Evolutionary conservation across 75 land plant genomes (phyloP).

Genomic region (Picea glauca): DNA sequence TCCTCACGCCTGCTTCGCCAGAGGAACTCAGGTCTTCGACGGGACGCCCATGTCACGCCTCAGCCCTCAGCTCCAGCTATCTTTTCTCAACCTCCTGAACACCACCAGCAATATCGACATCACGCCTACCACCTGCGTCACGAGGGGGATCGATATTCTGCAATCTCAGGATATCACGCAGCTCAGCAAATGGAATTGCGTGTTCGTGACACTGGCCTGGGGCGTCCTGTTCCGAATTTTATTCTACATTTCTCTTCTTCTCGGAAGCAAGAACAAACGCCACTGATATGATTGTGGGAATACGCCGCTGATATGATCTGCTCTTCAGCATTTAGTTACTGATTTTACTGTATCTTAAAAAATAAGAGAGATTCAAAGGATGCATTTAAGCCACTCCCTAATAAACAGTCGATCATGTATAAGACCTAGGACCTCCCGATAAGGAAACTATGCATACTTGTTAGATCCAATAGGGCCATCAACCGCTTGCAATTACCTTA

Average conservation of each 20-base stretch:
- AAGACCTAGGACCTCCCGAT: too few relatives aligned
- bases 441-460: too few relatives aligned
- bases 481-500: too few relatives aligned
- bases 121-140: slow-evolving; percentile 38
- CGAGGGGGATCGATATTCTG: slow-evolving; percentile 47
- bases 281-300: neutral
- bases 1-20: slow-evolving; percentile 30
- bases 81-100: slow-evolving; percentile 23
- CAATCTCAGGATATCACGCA: slow-evolving; percentile 26
- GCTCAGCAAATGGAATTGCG: slow-evolving; percentile 54
- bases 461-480: too few relatives aligned
- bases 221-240: slow-evolving; percentile 50
- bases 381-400: too few relatives aligned
- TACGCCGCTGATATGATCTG: too few relatives aligned
- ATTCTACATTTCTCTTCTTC: slow-evolving; percentile 49
- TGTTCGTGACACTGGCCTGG: slow-evolving; percentile 50
- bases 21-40: slow-evolving; percentile 49
- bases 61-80: neutral
- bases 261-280: slow-evolving; percentile 53
- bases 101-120: slow-evolving; percentile 16
- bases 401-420: too few relatives aligned
- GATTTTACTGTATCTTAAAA: too few relatives aligned
- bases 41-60: slow-evolving; percentile 37
- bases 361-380: too few relatives aligned
- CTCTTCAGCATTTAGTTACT: too few relatives aligned